Evolutionary conservation across 768 basidiomycete species (phyloP).

Genomic region (Amanita fuliginea): DNA sequence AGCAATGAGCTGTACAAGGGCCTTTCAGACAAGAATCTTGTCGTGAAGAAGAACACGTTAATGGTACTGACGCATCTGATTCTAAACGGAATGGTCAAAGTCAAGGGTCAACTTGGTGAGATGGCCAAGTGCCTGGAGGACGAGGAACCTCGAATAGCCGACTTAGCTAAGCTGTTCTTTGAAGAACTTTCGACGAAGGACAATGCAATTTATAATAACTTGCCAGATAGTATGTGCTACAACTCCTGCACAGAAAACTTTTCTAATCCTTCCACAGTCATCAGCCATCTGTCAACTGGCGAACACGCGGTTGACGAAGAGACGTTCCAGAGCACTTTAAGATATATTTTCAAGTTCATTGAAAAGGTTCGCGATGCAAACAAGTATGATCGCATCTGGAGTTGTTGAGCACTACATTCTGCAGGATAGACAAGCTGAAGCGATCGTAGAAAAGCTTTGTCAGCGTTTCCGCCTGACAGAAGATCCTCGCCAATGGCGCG

Average conservation of each 20-base stretch:
- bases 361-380: slow-evolving; percentile 62
- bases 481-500: slow-evolving; percentile 92
- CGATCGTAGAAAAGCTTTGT: slow-evolving; percentile 94
- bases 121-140: slow-evolving; percentile 99
- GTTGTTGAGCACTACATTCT: neutral
- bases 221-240: slow-evolving; percentile 71
- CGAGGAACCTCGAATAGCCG: slow-evolving; percentile 73
- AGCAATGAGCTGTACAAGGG: slow-evolving; percentile 93
- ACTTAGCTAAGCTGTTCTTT: slow-evolving; percentile 98
- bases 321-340: slow-evolving; percentile 84
- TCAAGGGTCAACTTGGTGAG: slow-evolving; percentile 97
- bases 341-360: slow-evolving; percentile 92
- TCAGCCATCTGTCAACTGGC: slow-evolving; percentile 88
- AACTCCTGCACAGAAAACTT: neutral
- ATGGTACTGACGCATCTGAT: slow-evolving; percentile 98
- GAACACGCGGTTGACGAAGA: slow-evolving; percentile 89
- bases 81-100: slow-evolving; percentile 98
- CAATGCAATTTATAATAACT: slow-evolving; percentile 97
- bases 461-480: slow-evolving; percentile 86
- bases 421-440: slow-evolving; percentile 97
- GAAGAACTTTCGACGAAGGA: slow-evolving; percentile 93
- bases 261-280: slow-evolving; percentile 41
- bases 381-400: neutral
- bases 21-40: slow-evolving; percentile 72
- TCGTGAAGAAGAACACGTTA: slow-evolving; percentile 98